phyloP scores from a whole-genome alignment of 352 stramenopile genomes.

The Phytopythium ostracodes region DNA sequence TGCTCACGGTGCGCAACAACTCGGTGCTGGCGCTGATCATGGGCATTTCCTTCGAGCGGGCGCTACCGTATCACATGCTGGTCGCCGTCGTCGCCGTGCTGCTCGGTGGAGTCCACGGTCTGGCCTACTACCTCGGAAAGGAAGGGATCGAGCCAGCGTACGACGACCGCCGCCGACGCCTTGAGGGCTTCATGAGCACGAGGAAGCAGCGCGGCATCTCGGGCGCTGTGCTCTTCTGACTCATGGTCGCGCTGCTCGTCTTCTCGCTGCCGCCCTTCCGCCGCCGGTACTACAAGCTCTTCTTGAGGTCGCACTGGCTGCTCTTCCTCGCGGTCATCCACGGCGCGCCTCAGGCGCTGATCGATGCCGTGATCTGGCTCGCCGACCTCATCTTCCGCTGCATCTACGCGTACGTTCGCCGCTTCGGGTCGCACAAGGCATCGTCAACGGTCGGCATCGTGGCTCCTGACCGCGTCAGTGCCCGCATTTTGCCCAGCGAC shows the following conservation, averaged over 20 bases:
- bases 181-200: background rate
- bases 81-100: slow-evolving; percentile 28
- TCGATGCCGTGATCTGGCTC: slow-evolving; percentile 30
- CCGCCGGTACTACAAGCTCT: slow-evolving; percentile 49
- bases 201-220: background rate
- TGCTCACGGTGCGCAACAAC: slow-evolving; percentile 48
- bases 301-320: slow-evolving; percentile 43
- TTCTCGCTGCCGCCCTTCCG: slow-evolving; percentile 35
- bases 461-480: slow-evolving; percentile 24
- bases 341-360: slow-evolving; percentile 23
- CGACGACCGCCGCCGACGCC: background rate
- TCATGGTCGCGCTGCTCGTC: slow-evolving; percentile 27
- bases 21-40: slow-evolving; percentile 33
- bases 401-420: slow-evolving; percentile 20
- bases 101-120: slow-evolving; percentile 29
- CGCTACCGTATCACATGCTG: slow-evolving; percentile 49
- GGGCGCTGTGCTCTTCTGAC: slow-evolving; percentile 21
- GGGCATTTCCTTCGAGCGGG: slow-evolving; percentile 46
- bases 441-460: slow-evolving; percentile 13
- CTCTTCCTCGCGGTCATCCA: slow-evolving; percentile 51
- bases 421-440: slow-evolving; percentile 7
- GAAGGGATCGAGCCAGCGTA: background rate
- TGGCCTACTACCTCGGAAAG: slow-evolving; percentile 33
- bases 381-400: slow-evolving; percentile 41
- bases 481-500: slow-evolving; percentile 23